Conservation (phyloP, 805 yeast species). For the Saccharomyces jurei region DNA sequence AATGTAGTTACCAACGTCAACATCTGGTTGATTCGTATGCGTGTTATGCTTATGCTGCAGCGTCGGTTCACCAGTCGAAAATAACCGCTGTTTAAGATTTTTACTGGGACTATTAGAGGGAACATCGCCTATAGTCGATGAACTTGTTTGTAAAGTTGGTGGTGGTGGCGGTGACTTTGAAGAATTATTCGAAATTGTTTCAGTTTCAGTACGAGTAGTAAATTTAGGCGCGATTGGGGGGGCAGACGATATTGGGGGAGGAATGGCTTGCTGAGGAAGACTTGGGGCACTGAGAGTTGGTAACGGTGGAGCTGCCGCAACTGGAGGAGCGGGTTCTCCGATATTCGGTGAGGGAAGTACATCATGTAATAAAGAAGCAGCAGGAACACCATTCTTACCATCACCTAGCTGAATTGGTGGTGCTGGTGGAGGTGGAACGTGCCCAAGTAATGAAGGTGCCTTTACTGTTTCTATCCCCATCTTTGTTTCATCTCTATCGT, state of each 20-base stretch:
- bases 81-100: constrained; percentile 24
- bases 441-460: constrained; percentile 21
- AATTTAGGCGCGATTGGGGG: constrained; percentile 8
- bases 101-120: not conserved
- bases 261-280: constrained; percentile 11
- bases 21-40: constrained; percentile 19
- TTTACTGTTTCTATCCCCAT: not conserved
- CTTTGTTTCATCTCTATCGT: not conserved
- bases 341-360: constrained; percentile 24
- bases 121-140: constrained; percentile 5
- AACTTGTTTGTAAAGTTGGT: constrained; percentile 10
- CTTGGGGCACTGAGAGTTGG: constrained; percentile 12
- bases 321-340: constrained; percentile 5
- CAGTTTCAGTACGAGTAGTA: constrained; percentile 5
- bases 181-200: constrained; percentile 1
- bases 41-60: constrained; percentile 23
- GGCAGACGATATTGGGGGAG: constrained; percentile 11
- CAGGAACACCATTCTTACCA: constrained; percentile 8
- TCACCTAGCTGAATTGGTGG: constrained; percentile 6
- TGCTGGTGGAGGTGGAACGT: constrained; percentile 28
- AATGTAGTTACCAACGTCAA: constrained; percentile 18
- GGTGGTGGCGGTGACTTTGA: constrained; percentile 16
- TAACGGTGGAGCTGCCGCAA: constrained; percentile 18
- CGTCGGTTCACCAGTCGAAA: constrained; percentile 24
- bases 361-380: constrained; percentile 16